Evolutionary conservation across 306 rosid species (phyloP).

Genomic region (Rosa rugosa): DNA sequence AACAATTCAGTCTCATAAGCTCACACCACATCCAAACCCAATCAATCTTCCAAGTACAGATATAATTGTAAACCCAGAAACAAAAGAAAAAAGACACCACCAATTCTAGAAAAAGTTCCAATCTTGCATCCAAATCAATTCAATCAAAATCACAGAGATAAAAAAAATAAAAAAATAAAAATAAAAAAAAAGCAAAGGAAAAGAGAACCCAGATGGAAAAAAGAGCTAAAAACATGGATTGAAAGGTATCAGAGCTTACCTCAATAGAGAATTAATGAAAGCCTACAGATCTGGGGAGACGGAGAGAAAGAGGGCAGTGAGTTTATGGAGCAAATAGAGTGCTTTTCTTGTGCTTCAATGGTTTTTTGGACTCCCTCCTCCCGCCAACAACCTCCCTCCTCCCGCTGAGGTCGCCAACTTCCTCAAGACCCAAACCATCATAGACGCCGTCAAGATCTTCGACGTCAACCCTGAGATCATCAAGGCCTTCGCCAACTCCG

Average conservation of each 20-base stretch:
- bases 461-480: too few species aligned
- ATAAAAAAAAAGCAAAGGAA: not conserved
- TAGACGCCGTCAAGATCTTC: too few species aligned
- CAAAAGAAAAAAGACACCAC: not conserved
- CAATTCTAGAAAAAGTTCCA: not conserved
- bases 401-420: too few species aligned
- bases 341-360: conserved; percentile 6
- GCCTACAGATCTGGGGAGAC: not conserved
- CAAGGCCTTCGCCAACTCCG: too few species aligned
- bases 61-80: not conserved
- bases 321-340: not conserved
- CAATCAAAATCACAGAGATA: not conserved
- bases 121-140: not conserved
- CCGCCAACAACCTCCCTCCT: too few species aligned
- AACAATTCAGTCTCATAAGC: not conserved
- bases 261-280: conserved; percentile 2
- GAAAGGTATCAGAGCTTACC: not conserved
- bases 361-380: too few species aligned
- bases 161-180: too few species aligned
- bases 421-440: too few species aligned
- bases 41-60: not conserved
- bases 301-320: not conserved
- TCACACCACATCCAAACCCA: not conserved
- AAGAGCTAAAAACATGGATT: not conserved
- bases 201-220: not conserved